A percentile compares a stretch with the other conserved stretches of the same genome.
These are phyloP conservation scores for Gracilaria gracilis DNA, from an alignment of 23 red algal species.

Conservation along the genomic window DNA sequence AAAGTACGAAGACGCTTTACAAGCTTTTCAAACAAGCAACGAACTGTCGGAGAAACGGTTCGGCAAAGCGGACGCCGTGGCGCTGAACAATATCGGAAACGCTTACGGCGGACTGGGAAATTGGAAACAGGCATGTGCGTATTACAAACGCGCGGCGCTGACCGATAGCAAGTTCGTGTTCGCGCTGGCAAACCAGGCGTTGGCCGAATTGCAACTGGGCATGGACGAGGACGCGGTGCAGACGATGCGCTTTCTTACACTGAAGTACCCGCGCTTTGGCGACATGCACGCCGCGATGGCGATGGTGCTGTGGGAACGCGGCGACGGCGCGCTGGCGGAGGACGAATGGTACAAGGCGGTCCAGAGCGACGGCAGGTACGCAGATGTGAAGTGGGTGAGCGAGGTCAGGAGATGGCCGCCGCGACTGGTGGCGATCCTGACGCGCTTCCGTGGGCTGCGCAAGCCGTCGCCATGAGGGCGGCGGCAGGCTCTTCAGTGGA, in stretches of 20 bases:
- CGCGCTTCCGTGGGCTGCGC: conserved; percentile 6
- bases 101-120: conserved; percentile 55
- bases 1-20: conserved; percentile 43
- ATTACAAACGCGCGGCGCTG: conserved; percentile 49
- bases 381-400: conserved; percentile 54
- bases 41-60: conserved; percentile 27
- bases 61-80: conserved; percentile 50
- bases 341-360: conserved; percentile 56
- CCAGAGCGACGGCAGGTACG: conserved; percentile 51
- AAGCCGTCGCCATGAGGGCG: no score
- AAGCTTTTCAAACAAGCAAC: conserved; percentile 48
- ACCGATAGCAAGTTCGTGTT: conserved; percentile 65
- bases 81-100: conserved; percentile 80
- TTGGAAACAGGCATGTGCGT: conserved; percentile 41
- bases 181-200: conserved; percentile 78
- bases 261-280: conserved; percentile 71
- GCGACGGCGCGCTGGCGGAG: conserved; percentile 35
- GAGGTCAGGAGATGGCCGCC: conserved; percentile 72
- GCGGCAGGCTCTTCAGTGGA: no score
- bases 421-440: conserved; percentile 28
- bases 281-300: conserved; percentile 83
- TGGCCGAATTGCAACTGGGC: conserved; percentile 62
- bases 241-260: conserved; percentile 59
- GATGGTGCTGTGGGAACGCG: conserved; percentile 63
- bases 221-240: conserved; percentile 30